phyloP scores from a whole-genome alignment of 192 early-diverging fungal species.

The Rhizophlyctis rosea region DNA sequence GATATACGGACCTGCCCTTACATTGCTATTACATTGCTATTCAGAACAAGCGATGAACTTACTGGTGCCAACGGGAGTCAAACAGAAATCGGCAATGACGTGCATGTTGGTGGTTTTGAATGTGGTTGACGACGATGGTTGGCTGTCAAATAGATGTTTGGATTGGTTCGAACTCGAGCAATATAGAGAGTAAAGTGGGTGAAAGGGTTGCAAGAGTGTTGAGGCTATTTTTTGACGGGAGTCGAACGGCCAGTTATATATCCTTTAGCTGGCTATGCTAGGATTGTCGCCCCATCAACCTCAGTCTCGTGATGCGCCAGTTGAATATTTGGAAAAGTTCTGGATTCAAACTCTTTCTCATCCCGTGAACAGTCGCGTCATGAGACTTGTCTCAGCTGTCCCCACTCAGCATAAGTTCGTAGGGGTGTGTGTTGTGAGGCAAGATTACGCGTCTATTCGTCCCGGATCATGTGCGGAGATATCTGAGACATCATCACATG shows the following conservation, averaged over 20 bases:
- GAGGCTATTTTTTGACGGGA: neutral
- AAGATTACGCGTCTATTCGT: no score
- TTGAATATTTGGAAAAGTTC: no score
- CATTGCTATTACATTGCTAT: neutral
- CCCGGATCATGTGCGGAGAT: no score
- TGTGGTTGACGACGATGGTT: neutral
- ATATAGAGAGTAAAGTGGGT: neutral
- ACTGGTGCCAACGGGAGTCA: neutral
- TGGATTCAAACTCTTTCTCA: no score
- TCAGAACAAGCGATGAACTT: neutral
- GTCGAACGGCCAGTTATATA: neutral
- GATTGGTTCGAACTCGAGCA: no score
- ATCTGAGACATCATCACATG: no score
- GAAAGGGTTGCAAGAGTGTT: neutral
- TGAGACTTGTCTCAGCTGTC: no score
- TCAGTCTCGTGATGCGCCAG: no score
- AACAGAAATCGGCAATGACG: neutral
- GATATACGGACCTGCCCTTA: neutral
- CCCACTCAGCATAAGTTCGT: no score
- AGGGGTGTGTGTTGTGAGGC: no score
- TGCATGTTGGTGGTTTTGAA: neutral
- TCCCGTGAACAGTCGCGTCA: no score
- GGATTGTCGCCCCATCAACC: neutral
- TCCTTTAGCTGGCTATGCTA: neutral
- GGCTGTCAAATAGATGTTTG: no score